phyloP scores from a whole-genome alignment of 2,329 filamentous ascomycete species.

The Fusarium pseudograminearum region DNA sequence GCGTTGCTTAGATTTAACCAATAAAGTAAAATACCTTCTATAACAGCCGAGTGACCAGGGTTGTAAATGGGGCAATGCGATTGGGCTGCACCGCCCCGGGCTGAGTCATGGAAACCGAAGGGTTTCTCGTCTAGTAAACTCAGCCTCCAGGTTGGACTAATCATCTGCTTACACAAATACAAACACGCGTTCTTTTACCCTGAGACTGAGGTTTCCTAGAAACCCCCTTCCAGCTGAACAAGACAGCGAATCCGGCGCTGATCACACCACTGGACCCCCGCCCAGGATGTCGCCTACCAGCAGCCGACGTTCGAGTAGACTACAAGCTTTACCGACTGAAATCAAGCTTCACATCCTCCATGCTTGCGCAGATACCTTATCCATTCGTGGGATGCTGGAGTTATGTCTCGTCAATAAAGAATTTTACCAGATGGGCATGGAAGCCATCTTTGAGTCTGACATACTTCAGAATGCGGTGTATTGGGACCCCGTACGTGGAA shows the following conservation, averaged over 20 bases:
- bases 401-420: background rate
- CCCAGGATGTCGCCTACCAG: background rate
- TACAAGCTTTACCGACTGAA: background rate
- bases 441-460: background rate
- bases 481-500: background rate
- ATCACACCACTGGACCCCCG: background rate
- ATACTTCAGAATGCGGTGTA: background rate
- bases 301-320: accelerated
- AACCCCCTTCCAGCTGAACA: background rate
- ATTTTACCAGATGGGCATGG: background rate
- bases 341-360: constrained; percentile 7
- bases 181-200: background rate
- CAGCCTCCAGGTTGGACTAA: background rate
- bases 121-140: background rate
- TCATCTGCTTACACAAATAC: background rate
- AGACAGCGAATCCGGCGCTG: background rate
- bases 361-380: background rate
- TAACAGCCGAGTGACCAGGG: background rate
- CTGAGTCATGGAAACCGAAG: background rate
- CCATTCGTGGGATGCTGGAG: background rate
- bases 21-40: background rate
- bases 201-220: too few relatives aligned
- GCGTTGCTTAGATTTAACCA: background rate
- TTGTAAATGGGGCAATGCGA: too few relatives aligned
- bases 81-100: background rate